Evolutionary conservation across 164 flowering plant genomes (phyloP).

Genomic region (Tetracentron sinense): DNA sequence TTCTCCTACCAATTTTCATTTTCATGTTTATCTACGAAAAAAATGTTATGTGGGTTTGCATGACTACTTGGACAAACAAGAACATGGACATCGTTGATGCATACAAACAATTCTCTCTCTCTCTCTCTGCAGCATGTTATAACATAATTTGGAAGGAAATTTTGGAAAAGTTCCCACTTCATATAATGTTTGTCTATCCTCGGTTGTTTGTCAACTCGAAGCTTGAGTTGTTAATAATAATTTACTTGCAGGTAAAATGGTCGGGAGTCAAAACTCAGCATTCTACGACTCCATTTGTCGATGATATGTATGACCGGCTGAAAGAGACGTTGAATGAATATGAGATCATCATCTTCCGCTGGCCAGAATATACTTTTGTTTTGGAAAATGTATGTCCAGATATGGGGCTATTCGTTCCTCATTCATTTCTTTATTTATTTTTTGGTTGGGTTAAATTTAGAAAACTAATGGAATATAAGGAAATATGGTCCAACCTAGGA

Average conservation of each 20-base stretch:
- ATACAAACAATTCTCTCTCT: too few relatives aligned
- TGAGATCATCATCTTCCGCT: conserved; percentile 76
- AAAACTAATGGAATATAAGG: background rate
- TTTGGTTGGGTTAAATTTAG: too few relatives aligned
- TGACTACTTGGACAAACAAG: too few relatives aligned
- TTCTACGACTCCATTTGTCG: conserved; percentile 89
- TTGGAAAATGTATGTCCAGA: conserved; percentile 68
- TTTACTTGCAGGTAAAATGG: conserved; percentile 78
- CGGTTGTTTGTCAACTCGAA: background rate
- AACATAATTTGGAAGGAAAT: background rate
- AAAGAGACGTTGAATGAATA: conserved; percentile 72
- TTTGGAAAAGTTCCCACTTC: background rate
- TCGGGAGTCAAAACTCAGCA: conserved; percentile 86
- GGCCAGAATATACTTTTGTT: conserved; percentile 91
- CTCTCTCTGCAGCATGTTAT: background rate
- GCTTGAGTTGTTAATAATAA: background rate
- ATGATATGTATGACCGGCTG: conserved; percentile 88
- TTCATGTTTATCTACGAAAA: too few relatives aligned
- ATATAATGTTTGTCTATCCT: background rate
- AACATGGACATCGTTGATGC: too few relatives aligned
- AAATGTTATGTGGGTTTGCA: too few relatives aligned
- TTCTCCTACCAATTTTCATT: too few relatives aligned
- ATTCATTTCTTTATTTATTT: background rate
- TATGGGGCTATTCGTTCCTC: background rate
- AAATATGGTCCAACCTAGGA: background rate